Conservation (phyloP, 2,329 filamentous ascomycete species). For the Botrytis squamosa region DNA sequence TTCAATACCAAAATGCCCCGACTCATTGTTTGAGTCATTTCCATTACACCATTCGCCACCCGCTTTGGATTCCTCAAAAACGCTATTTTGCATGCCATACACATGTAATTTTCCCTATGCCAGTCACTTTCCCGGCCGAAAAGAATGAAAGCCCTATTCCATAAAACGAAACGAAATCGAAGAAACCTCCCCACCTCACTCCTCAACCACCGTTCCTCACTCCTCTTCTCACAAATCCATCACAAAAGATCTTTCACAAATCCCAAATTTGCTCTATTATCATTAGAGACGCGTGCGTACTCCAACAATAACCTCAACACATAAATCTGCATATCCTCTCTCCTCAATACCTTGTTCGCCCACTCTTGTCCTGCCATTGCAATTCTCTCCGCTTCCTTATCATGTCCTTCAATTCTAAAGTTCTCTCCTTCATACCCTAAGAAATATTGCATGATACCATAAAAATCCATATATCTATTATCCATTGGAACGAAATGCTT, state of each 20-base stretch:
- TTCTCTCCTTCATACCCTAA: conserved; percentile 55
- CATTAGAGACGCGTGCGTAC: conserved; percentile 46
- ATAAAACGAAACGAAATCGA: background rate
- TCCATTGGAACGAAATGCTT: conserved; percentile 83
- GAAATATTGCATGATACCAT: conserved; percentile 74
- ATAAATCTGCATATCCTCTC: conserved; percentile 65
- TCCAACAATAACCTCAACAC: conserved; percentile 66
- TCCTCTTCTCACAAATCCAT: background rate
- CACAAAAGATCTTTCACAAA: conserved; percentile 37
- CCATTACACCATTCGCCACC: conserved; percentile 9
- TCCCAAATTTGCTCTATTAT: conserved; percentile 39
- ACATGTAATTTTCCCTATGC: background rate
- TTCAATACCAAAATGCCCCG: background rate
- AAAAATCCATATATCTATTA: conserved; percentile 69
- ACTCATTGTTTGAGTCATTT: background rate
- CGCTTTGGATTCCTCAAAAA: background rate
- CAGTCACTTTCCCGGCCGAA: background rate
- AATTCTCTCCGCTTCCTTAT: conserved; percentile 60
- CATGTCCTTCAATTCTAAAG: conserved; percentile 40
- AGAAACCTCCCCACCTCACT: background rate
- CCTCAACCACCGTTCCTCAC: background rate
- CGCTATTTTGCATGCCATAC: background rate
- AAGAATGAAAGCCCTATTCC: background rate
- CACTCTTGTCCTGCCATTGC: conserved; percentile 67
- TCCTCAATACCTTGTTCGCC: conserved; percentile 69